These are phyloP conservation scores for Plasmodium blacklocki DNA, from an alignment of 169 alveolate genomes.

Conservation along the genomic window DNA sequence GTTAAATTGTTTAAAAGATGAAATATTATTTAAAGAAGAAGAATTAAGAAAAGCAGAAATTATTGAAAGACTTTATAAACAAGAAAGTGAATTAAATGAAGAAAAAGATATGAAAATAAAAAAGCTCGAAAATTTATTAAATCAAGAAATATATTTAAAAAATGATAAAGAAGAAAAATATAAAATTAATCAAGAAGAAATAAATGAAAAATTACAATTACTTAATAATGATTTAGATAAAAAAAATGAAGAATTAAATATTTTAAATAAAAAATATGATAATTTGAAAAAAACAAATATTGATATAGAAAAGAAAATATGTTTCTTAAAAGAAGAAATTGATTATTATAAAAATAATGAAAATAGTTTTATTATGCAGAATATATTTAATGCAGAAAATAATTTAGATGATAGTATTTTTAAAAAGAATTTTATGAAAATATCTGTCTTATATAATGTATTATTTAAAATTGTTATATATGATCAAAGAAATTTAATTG, in stretches of 20 bases:
- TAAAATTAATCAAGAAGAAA: not conserved
- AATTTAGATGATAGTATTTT: constrained; percentile 48
- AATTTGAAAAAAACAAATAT: constrained; percentile 49
- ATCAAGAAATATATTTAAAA: constrained; percentile 1
- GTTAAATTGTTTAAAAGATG: constrained; percentile 70
- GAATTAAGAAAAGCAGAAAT: constrained; percentile 67
- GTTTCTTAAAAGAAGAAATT: constrained; percentile 60
- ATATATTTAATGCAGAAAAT: constrained; percentile 71
- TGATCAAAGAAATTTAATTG: constrained; percentile 53
- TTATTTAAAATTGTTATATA: constrained; percentile 52
- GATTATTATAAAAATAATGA: constrained; percentile 77
- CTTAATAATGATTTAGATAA: constrained; percentile 17
- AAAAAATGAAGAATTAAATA: constrained; percentile 41
- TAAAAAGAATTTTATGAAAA: constrained; percentile 51
- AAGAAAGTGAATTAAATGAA: constrained; percentile 55
- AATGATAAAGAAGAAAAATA: not conserved
- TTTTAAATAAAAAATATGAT: constrained; percentile 57
- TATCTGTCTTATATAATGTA: constrained; percentile 52
- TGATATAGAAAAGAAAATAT: constrained; percentile 64
- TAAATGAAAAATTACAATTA: constrained; percentile 19
- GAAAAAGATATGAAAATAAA: constrained; percentile 67
- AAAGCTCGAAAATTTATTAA: constrained; percentile 32
- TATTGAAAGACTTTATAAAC: constrained; percentile 56
- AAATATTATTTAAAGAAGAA: constrained; percentile 72
- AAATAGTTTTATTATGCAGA: constrained; percentile 73